These are phyloP conservation scores for Alternaria sp. DNA, from an alignment of 2,329 filamentous ascomycete species.

Conservation along the genomic window DNA sequence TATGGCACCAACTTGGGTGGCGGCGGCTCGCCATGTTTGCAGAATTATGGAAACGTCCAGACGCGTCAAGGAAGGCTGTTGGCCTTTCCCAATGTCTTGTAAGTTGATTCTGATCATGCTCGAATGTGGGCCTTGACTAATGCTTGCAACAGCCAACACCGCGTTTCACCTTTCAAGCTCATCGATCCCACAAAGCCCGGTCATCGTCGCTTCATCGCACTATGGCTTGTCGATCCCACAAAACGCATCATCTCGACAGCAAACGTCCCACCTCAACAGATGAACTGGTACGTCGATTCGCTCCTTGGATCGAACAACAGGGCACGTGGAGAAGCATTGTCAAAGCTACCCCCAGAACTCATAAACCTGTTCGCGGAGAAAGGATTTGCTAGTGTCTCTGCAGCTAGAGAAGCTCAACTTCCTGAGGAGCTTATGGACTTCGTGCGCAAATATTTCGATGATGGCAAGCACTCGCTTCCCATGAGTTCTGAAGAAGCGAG, in stretches of 20 bases:
- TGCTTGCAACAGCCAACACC: constrained; percentile 25
- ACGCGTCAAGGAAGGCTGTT: constrained; percentile 61
- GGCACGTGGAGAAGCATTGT: constrained; percentile 4
- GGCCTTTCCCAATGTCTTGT: constrained; percentile 62
- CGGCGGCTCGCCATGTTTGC: constrained; percentile 32
- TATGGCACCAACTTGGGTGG: constrained; percentile 23
- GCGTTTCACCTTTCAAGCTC: constrained; percentile 57
- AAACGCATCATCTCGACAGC: constrained; percentile 61
- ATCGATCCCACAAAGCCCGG: constrained; percentile 61
- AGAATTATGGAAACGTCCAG: constrained; percentile 56
- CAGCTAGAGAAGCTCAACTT: constrained; percentile 5
- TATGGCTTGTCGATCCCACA: constrained; percentile 68
- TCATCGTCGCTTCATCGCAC: constrained; percentile 64
- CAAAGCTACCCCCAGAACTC: constrained; percentile 28
- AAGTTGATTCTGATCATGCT: not conserved
- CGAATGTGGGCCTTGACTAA: not conserved
- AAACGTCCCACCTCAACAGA: constrained; percentile 62
- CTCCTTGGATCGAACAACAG: constrained; percentile 14
- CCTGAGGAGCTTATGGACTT: constrained; percentile 28
- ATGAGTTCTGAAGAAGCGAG: constrained; percentile 30
- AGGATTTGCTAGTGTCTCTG: not conserved
- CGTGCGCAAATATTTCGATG: constrained; percentile 19
- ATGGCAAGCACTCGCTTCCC: constrained; percentile 6
- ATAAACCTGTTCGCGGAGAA: constrained; percentile 21
- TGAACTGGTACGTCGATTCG: constrained; percentile 54